A percentile compares a stretch with the other conserved stretches of the same genome.
These are phyloP conservation scores for Phytophthora vignae DNA, from an alignment of 352 stramenopile genomes.

Conservation along the genomic window DNA sequence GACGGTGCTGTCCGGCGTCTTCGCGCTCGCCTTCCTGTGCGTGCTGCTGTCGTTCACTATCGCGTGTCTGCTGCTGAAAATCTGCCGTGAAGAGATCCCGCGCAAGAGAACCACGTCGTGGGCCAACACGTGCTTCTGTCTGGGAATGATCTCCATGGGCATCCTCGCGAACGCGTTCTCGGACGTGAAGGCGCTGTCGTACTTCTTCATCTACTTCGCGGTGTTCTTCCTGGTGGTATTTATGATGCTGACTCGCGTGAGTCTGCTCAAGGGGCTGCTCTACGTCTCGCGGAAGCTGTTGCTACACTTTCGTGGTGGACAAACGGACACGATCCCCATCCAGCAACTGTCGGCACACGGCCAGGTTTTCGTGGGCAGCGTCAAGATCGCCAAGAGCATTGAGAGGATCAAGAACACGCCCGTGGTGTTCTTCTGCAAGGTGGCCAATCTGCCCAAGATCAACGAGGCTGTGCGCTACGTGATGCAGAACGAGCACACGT, in stretches of 20 bases:
- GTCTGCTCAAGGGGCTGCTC: constrained; percentile 57
- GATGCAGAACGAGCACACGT: constrained; percentile 89
- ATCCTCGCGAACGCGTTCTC: constrained; percentile 63
- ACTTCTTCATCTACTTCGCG: constrained; percentile 71
- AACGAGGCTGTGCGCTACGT: constrained; percentile 94
- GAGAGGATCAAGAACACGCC: constrained; percentile 81
- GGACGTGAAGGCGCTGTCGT: constrained; percentile 50
- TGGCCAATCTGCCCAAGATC: constrained; percentile 86
- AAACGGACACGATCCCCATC: constrained; percentile 8
- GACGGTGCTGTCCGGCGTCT: constrained; percentile 82
- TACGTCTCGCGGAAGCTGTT: constrained; percentile 56
- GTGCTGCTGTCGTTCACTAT: constrained; percentile 87
- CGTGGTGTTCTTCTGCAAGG: constrained; percentile 93
- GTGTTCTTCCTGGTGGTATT: constrained; percentile 57
- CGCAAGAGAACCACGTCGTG: constrained; percentile 75
- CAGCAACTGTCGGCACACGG: constrained; percentile 41
- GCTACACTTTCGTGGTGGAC: constrained; percentile 21
- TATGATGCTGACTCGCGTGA: constrained; percentile 75
- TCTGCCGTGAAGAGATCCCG: constrained; percentile 80
- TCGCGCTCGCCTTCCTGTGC: constrained; percentile 88
- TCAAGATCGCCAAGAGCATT: constrained; percentile 78
- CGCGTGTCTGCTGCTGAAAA: constrained; percentile 89
- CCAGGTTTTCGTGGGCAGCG: constrained; percentile 50
- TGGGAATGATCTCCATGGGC: constrained; percentile 56
- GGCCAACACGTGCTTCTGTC: constrained; percentile 58